phyloP scores from a whole-genome alignment of 192 early-diverging fungal genomes.

The Podila horticola region DNA sequence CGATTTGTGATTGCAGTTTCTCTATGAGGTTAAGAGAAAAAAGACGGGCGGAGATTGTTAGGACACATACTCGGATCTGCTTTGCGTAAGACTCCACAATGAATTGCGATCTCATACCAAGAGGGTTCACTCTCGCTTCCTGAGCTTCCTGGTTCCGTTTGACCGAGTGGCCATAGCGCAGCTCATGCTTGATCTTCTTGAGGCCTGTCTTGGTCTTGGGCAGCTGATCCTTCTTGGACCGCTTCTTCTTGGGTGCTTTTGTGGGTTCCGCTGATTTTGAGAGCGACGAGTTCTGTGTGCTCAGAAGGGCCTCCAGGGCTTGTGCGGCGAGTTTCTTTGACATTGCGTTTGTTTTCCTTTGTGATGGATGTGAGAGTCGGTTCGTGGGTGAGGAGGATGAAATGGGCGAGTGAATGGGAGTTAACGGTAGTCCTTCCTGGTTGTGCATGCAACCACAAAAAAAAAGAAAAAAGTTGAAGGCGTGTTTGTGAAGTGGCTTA shows the following conservation, averaged over 20 bases:
- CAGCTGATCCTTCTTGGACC: conserved; percentile 18
- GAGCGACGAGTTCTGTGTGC: conserved; percentile 4
- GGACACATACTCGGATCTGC: background rate
- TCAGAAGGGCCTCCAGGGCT: conserved; percentile 33
- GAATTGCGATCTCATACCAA: conserved; percentile 33
- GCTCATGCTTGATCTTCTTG: conserved; percentile 57
- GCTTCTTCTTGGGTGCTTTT: conserved; percentile 5
- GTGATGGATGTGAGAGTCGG: background rate
- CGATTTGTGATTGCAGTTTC: conserved; percentile 24
- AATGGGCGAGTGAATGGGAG: too few species aligned
- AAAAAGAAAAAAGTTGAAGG: too few species aligned
- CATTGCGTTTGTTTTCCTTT: conserved; percentile 4
- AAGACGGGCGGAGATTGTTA: background rate
- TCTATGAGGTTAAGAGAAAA: conserved; percentile 5
- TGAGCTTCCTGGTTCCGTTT: conserved; percentile 39
- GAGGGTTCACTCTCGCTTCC: conserved; percentile 53
- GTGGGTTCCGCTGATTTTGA: background rate
- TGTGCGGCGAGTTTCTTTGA: conserved; percentile 51
- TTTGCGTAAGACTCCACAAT: background rate
- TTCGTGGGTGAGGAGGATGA: too few species aligned
- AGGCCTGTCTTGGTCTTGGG: conserved; percentile 56
- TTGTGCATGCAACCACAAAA: too few species aligned
- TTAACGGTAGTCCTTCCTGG: too few species aligned
- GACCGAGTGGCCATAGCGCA: conserved; percentile 54
- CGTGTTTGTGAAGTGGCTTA: too few species aligned